Base-by-base conservation (phyloP, 805 yeast genomes). In the Candida broadrunensis region DNA sequence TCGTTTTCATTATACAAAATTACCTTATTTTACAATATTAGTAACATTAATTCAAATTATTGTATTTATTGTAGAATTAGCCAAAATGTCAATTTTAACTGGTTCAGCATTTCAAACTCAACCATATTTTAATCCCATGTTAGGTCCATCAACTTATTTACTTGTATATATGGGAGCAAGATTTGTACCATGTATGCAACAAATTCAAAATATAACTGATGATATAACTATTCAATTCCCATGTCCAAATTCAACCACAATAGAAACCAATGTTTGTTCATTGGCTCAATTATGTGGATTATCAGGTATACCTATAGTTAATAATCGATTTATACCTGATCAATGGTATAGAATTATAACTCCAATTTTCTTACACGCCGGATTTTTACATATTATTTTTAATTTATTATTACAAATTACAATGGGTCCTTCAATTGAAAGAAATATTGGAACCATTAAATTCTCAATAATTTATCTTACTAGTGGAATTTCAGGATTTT, bases 351-450 rank as follows among this genome's bases (percentile, higher is more conserved):
- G 90, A 38, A 60, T 84, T 33, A 63, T 84, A 33, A 74, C 79
- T n/a, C 86, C 89, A 1, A 80, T 83, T 11, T 84, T 84, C 49
- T 53, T 84, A 39, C 90, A 84, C 55, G 88, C 89, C 3, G 90
- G 90, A 1, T 72, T 84, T 48, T 55, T 84, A 35, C 90, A 84
- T 54, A 81, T 84, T 31, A 54, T 77, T 16, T 79, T 81, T 68
- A 84, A 84, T 54, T 52, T 83, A 51, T 44, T 81, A 17, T 58
- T 83, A 19, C 89, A 84, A 57, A 52, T 81, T 15, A 60, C 74
- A n/a, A 67, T 81, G 62, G 90, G 88, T 0, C 59, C 75, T 6
- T 71, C 76, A 18, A 70, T 81, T 9, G 90, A 84, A 57, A 58
- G 71, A 39, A 57, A 61, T 29, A 72, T 84, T 33, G 90, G 90